Evolutionary conservation across 352 stramenopile genomes (phyloP), one percentile per base, ranked within the genome.

Genomic region (Phytopythium mirpurense): DNA sequence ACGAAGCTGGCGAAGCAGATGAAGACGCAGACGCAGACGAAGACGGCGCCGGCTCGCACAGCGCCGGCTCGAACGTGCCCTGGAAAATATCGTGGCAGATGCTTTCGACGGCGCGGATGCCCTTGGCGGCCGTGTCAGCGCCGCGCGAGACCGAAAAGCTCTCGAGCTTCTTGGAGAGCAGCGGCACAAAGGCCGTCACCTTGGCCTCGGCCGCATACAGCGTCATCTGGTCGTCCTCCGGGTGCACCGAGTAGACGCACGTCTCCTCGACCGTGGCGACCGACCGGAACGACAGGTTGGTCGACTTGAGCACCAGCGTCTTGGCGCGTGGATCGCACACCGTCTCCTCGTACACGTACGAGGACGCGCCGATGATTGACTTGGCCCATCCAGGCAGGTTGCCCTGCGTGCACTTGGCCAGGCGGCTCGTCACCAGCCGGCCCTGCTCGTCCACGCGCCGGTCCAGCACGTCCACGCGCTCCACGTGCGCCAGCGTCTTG

Each of bases 61-160:
- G 66, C 12, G 76, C 63, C 8, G 81, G 76, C 40, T 78, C 72
- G 45, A 90, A 92, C 26, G 76, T 91, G 36, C 83, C 83, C 50
- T 94, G 68, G 51, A 92, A 94, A 62, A 94, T 91, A 51, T 94
- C 79, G 42, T 86, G 70, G 67, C 83, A 94, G 62, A 94, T 88
- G 29, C 67, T 62, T 55, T 94, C 83, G 47, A 94, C 73, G 21
- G 79, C 81, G 45, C 76, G 67, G 52, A 94, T 90, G 53, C 83
- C 83, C 62, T 89, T 90, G 27, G 79, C 71, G 29, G 83, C 83
- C 8, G 78, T 94, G 26, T 91, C 81, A 31, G 78, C 77, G 48
- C 81, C 83, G 37, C 78, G 73, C 26, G 60, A 75, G 44, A 88
- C 75, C 18, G 78, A 90, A 38, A 94, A 89, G 48, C 67, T 84